Evolutionary conservation across 176 grass and related monocot species (phyloP), one percentile per base, ranked within the genome.

Genomic region (Carex myosuroides): DNA sequence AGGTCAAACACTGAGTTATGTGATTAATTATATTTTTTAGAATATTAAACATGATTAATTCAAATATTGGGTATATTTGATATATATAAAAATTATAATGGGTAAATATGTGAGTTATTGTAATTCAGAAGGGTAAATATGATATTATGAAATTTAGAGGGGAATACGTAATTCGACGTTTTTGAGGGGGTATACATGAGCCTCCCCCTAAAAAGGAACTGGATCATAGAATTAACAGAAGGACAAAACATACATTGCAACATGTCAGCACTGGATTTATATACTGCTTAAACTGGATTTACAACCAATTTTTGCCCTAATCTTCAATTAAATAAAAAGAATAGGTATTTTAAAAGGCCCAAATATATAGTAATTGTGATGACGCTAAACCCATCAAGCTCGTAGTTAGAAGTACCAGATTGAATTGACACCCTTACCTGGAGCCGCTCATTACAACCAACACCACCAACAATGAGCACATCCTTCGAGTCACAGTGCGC

Each of bases 381-480:
- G 6, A 74, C 44, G 53, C 46, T 73, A 73, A 53, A 75, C 20
- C 46, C 20, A 75, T 75, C 13, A 75, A 2, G 46, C 32, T 53
- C 13, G 6, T 54, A 55, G 20, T 76, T 32, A 5, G 5, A 77
- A 77, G 22, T 32, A 18, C 50, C 21, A 56, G 20, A 57, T 6
- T 57, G 6, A 44, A 62, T 22, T 61, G 56, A 48, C 60, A 4
- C 26, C 13, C 26, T 3, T 81, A 83, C 81, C 41, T 83, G 81
- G 62, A 83, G 81, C 10, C 96, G 89, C 53, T 95, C 91, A 71
- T 99, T 95, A 29, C 89, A 93, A 29, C 96, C 96, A 42, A 99
- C 93, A 13, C 96, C 93, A 64, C 96, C 96, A 88, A 99, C 96
- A 88, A 99, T 95, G 75, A 99, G 91, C 75, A 99, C 81, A 6